Percentiles rank a stretch among this genome's conserved stretches.
These are phyloP conservation scores for Candida ulmi DNA, from an alignment of 805 yeast species.

Conservation along the genomic window DNA sequence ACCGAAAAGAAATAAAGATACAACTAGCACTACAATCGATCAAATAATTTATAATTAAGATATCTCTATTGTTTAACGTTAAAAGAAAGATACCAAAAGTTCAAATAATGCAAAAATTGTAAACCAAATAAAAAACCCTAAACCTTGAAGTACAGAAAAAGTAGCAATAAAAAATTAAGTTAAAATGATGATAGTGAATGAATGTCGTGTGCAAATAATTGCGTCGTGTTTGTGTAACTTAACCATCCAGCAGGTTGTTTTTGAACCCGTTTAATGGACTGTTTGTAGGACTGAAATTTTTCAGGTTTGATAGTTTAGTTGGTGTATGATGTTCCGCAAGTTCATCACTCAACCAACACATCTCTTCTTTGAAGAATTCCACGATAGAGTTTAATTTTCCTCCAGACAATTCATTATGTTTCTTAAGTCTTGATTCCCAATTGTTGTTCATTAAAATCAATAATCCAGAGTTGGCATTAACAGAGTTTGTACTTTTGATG, in stretches of 20 bases:
- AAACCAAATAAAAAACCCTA: not conserved
- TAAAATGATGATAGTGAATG: not conserved
- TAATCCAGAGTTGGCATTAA: slow-evolving; percentile 29
- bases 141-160: not conserved
- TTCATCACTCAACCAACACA: slow-evolving; percentile 24
- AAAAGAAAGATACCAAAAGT: no score
- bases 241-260: slow-evolving; percentile 5
- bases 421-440: slow-evolving; percentile 35
- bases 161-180: not conserved
- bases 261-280: slow-evolving; percentile 19
- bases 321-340: slow-evolving; percentile 6
- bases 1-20: no score
- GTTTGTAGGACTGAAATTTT: slow-evolving; percentile 18
- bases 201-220: not conserved
- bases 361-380: slow-evolving; percentile 37
- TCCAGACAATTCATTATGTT: slow-evolving; percentile 38
- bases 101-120: no score
- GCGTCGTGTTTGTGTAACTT: no score
- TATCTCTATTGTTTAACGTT: no score
- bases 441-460: slow-evolving; percentile 31
- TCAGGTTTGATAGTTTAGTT: slow-evolving; percentile 9
- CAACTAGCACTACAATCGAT: no score
- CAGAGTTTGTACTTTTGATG: slow-evolving; percentile 13
- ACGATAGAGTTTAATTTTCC: slow-evolving; percentile 39
- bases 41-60: no score